phyloP scores from a whole-genome alignment of 345 rosid species.

The Eucalyptus marginata region DNA sequence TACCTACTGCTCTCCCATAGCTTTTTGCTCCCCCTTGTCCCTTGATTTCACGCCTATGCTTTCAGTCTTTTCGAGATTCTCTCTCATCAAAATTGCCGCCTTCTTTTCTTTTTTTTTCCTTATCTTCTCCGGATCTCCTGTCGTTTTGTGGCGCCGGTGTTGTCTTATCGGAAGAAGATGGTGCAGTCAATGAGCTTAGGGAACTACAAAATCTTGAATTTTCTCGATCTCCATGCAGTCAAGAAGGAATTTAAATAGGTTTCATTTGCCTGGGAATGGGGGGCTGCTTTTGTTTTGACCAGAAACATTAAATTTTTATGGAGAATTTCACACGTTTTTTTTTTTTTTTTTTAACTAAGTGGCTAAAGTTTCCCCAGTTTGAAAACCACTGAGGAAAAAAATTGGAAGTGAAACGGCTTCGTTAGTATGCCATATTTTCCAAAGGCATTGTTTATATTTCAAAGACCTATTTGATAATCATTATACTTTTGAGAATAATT shows the following conservation, averaged over 20 bases:
- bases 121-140: neutral
- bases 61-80: neutral
- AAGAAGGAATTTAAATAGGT: neutral
- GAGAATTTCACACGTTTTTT: neutral
- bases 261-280: neutral
- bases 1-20: neutral
- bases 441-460: neutral
- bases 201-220: neutral
- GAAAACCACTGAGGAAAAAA: neutral
- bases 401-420: neutral
- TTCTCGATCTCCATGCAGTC: neutral
- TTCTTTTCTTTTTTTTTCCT: neutral
- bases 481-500: no score
- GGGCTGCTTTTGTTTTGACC: neutral
- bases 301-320: neutral
- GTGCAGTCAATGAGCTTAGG: neutral
- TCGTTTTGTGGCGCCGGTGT: neutral
- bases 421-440: rapidly evolving
- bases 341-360: neutral
- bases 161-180: neutral
- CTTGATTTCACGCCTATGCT: neutral
- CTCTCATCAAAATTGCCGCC: neutral
- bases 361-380: neutral
- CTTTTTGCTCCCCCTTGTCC: neutral
- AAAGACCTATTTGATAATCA: no score